Evolutionary conservation across 1,139 yeast genomes (phyloP).

Genomic region (Diutina rugosa): DNA sequence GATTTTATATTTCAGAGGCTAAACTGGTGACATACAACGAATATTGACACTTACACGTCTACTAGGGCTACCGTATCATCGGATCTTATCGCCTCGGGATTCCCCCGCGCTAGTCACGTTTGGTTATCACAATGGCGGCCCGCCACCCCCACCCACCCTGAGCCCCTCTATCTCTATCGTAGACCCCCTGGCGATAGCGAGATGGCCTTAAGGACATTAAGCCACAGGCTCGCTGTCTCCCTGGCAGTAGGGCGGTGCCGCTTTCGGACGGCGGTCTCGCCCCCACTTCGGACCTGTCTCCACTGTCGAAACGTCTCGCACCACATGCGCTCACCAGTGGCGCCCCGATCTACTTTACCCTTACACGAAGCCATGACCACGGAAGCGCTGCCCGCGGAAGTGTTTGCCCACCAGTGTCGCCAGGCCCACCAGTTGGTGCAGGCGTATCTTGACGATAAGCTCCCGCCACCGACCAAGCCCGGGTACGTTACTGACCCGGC

Average conservation of each 20-base stretch:
- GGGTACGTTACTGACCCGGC: constrained; percentile 6
- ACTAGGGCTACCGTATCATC: too few relatives aligned
- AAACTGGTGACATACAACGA: too few relatives aligned
- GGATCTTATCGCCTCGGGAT: neutral
- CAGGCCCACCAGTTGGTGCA: constrained; percentile 22
- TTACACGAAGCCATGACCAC: neutral
- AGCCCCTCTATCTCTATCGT: neutral
- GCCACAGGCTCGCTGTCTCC: neutral
- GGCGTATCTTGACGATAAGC: constrained; percentile 17
- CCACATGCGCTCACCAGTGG: neutral
- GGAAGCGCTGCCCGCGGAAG: neutral
- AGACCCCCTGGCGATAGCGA: neutral
- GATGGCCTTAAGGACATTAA: neutral
- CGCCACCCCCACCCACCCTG: neutral
- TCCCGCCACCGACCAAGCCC: constrained; percentile 12
- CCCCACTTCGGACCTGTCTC: neutral
- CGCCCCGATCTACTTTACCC: neutral
- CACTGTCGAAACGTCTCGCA: neutral
- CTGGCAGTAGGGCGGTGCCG: neutral
- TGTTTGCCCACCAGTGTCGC: constrained; percentile 12
- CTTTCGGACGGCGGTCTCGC: neutral
- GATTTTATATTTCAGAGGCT: too few relatives aligned
- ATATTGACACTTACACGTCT: too few relatives aligned
- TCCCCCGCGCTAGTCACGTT: neutral
- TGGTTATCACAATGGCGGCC: neutral